A percentile compares a stretch with the other conserved stretches of the same genome.
Conservation (phyloP, 441 rosid genomes). For the Jatropha multifida region DNA sequence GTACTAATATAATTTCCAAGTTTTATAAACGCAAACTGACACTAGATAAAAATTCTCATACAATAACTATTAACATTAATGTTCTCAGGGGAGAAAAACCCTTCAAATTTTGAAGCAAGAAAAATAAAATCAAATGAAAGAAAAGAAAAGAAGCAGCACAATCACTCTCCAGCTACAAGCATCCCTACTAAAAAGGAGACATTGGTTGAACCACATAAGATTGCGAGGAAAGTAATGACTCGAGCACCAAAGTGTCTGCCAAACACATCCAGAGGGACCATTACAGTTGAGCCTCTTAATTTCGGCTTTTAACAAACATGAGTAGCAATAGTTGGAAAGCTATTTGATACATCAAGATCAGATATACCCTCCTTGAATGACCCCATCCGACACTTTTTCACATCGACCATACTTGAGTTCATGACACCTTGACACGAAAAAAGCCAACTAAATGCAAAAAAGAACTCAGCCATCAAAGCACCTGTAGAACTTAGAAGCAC, state of each 20-base stretch:
- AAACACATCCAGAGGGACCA: conserved; percentile 24
- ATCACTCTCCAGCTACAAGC: conserved; percentile 52
- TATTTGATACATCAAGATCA: conserved; percentile 25
- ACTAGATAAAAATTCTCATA: conserved; percentile 44
- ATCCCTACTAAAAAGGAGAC: conserved; percentile 34
- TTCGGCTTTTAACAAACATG: background rate
- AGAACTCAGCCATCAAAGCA: conserved; percentile 42
- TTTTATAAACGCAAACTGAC: conserved; percentile 38
- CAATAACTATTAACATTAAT: conserved; percentile 47
- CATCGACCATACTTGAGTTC: conserved; percentile 36
- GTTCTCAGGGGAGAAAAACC: conserved; percentile 18
- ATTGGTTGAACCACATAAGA: conserved; percentile 28
- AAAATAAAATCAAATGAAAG: background rate
- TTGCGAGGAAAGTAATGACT: conserved; percentile 24
- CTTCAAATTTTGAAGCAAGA: conserved; percentile 29
- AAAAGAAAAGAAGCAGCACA: conserved; percentile 34
- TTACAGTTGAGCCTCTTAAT: conserved; percentile 21
- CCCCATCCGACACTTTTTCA: conserved; percentile 22
- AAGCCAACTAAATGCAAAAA: conserved; percentile 38
- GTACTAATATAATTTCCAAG: conserved; percentile 30
- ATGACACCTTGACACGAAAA: conserved; percentile 46
- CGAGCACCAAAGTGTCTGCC: conserved; percentile 30
- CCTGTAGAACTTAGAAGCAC: conserved; percentile 49
- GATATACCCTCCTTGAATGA: conserved; percentile 26
- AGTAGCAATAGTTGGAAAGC: conserved; percentile 17